Conservation (phyloP, 768 basidiomycete genomes). For the Royoungia palumana region DNA sequence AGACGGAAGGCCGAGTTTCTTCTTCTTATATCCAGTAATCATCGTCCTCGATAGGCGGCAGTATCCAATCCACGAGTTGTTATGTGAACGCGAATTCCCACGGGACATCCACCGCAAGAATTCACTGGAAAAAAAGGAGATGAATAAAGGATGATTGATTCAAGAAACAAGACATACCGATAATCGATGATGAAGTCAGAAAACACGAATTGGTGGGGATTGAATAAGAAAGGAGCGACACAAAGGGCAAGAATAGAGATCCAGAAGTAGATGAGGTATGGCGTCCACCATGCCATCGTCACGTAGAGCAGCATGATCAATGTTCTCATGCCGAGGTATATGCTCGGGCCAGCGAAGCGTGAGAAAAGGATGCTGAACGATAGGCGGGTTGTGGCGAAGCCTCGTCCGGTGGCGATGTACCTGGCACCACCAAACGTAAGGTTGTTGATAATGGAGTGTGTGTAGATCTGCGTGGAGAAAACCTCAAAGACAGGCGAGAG, state of each 20-base stretch:
- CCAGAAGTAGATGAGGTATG: conserved; percentile 98
- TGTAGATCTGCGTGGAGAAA: conserved; percentile 97
- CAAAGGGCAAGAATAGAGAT: conserved; percentile 89
- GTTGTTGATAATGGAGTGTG: conserved; percentile 95
- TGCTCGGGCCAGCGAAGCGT: conserved; percentile 96
- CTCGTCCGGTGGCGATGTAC: conserved; percentile 98
- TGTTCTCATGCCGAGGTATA: conserved; percentile 95
- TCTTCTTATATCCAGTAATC: conserved; percentile 99
- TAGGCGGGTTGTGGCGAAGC: conserved; percentile 94
- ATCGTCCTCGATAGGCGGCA: conserved; percentile 96
- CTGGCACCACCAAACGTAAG: conserved; percentile 97
- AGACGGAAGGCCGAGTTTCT: conserved; percentile 92
- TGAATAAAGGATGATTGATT: neutral
- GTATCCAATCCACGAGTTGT: conserved; percentile 99
- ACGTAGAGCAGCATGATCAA: conserved; percentile 91
- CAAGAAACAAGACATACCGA: conserved; percentile 45
- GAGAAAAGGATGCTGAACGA: conserved; percentile 95
- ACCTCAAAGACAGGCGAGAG: conserved; percentile 96
- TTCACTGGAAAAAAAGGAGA: conserved; percentile 53
- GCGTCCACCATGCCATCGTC: conserved; percentile 87
- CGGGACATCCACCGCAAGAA: conserved; percentile 99
- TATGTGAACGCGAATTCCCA: conserved; percentile 95
- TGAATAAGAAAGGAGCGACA: conserved; percentile 96
- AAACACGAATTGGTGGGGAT: conserved; percentile 99
- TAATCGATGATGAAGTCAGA: conserved; percentile 97